Conservation (phyloP, 2,329 filamentous ascomycete genomes). For the Zasmidium citrigriseum region DNA sequence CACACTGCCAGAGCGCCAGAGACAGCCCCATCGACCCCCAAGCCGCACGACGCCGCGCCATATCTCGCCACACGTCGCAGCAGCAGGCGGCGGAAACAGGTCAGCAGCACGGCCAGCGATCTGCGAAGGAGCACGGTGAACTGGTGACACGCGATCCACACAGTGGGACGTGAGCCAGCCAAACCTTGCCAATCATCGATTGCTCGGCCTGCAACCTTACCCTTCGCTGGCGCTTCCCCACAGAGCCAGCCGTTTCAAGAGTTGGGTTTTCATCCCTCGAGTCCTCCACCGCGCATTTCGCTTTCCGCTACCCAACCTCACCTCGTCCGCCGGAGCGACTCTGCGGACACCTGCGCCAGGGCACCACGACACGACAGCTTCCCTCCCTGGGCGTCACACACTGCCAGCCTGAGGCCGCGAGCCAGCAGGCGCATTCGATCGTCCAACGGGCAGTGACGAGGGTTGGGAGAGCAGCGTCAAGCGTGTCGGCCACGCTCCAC, state of each 20-base stretch:
- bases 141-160: constrained; percentile 17
- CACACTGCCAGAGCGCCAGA: neutral
- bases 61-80: neutral
- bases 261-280: constrained; percentile 13
- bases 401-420: neutral
- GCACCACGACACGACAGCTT: neutral
- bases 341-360: constrained; percentile 1
- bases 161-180: constrained; percentile 13
- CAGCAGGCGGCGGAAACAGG: neutral
- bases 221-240: constrained; percentile 18
- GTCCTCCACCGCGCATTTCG: constrained; percentile 8
- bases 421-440: neutral
- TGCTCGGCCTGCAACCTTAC: constrained; percentile 16
- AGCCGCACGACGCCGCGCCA: neutral
- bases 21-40: neutral
- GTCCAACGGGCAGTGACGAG: neutral
- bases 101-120: neutral
- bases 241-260: constrained; percentile 20
- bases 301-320: constrained; percentile 6
- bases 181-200: constrained; percentile 24
- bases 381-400: no score
- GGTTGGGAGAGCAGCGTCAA: neutral
- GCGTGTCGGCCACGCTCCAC: neutral
- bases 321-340: constrained; percentile 1
- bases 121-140: constrained; percentile 5